Evolutionary conservation across 75 land plant species (phyloP), one percentile per base, ranked within the genome.

Genomic region (Selaginella tamariscina): DNA sequence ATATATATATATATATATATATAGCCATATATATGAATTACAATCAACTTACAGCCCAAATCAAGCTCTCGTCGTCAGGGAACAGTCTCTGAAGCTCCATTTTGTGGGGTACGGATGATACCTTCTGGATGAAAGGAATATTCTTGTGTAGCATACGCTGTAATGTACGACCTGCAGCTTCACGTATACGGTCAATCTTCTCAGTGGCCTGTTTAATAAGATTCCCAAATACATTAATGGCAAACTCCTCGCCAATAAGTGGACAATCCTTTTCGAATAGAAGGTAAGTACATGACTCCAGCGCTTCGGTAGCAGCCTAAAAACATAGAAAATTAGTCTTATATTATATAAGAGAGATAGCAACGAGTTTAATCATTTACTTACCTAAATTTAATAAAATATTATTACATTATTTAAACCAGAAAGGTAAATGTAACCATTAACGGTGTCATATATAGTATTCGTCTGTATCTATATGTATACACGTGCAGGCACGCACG

Each of bases 161-260:
- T 33, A 95, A 78, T 55, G 84, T 73, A 32, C 67, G 81, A 22
- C 89, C 96, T 73, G 97, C 91, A n/a, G 75, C 64, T 65, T 90
- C 96, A 68, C 99, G 73, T 67, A 91, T 71, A 67, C 89, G 94
- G 70, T 95, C 97, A 66, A 91, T 83, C 74, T 95, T 91, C 71
- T 95, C 99, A 27, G 90, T 82, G 68, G 84, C 96, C 77, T 87
- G 99, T 74, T 94, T 94, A 24, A 71, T 76, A 57, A 94, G 68
- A 33, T 82, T 78, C 57, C 88, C 88, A 69, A 90, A 70, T 31
- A 94, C 65, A 27, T 44, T 80, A 13, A 72, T 79, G 2, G 91
- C 82, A 56, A 85, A 74, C 30, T 72, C 55, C 30, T 32, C 70
- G 77, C 85, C 82, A 73, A 91, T 84, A 2, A 55, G 13, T 21